Percentiles rank a stretch among this genome's conserved stretches.
Evolutionary conservation across 2,329 filamentous ascomycete genomes (phyloP).

Genomic region (Xylariales sp.): DNA sequence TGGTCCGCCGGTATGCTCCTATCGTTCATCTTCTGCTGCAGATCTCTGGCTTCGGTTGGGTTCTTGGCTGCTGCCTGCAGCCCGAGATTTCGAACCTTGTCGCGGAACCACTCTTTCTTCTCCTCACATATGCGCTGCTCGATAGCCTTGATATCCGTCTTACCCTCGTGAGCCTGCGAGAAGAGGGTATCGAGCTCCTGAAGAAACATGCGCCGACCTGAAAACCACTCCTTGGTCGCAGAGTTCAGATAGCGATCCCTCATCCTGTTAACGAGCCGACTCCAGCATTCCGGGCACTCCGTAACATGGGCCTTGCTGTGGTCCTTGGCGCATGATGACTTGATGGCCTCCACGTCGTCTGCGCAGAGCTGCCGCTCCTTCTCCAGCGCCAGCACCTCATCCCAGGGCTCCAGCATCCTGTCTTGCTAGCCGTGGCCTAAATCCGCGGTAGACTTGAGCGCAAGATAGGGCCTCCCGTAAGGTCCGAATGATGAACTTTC

Average conservation of each 20-base stretch:
- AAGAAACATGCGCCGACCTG: conserved; percentile 42
- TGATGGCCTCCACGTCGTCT: conserved; percentile 37
- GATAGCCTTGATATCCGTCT: conserved; percentile 38
- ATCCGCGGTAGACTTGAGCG: too few species aligned
- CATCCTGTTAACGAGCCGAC: conserved; percentile 41
- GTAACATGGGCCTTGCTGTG: conserved; percentile 37
- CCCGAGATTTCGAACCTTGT: conserved; percentile 19
- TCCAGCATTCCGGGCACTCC: conserved; percentile 45
- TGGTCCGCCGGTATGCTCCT: conserved; percentile 18
- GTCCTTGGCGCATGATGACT: conserved; percentile 34
- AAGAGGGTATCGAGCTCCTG: conserved; percentile 46
- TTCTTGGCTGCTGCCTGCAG: conserved; percentile 20
- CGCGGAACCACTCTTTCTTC: conserved; percentile 50
- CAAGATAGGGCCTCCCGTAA: too few species aligned
- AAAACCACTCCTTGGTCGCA: conserved; percentile 46
- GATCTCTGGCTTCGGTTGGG: conserved; percentile 15
- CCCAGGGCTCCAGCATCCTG: conserved; percentile 27
- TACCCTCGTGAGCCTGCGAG: conserved; percentile 39
- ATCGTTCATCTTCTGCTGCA: conserved; percentile 23
- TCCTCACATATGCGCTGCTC: conserved; percentile 47
- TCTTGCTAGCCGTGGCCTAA: too few species aligned
- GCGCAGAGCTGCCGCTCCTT: conserved; percentile 29
- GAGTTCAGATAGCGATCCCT: conserved; percentile 32
- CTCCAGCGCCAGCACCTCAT: conserved; percentile 23
- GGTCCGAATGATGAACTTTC: too few species aligned